These are phyloP conservation scores for Kuraishia cidri DNA, from an alignment of 805 yeast species.

Conservation along the genomic window DNA sequence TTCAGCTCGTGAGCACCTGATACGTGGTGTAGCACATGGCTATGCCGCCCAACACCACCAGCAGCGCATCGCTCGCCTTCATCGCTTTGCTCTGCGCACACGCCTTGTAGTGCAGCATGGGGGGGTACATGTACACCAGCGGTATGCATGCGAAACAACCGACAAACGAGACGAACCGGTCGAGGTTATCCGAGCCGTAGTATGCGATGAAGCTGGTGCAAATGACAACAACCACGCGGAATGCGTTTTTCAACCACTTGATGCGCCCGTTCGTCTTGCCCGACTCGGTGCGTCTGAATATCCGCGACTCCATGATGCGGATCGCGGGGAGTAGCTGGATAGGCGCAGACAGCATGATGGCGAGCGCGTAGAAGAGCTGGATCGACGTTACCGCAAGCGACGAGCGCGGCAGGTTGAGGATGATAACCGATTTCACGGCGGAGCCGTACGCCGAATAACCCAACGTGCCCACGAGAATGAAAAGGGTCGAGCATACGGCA, in stretches of 20 bases:
- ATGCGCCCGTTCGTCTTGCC: constrained; percentile 46
- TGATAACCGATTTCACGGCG: constrained; percentile 54
- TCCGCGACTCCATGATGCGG: constrained; percentile 55
- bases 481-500: constrained; percentile 49
- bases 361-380: constrained; percentile 65
- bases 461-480: constrained; percentile 54
- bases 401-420: constrained; percentile 63
- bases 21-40: constrained; percentile 65
- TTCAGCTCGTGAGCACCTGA: constrained; percentile 32
- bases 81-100: constrained; percentile 29
- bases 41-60: constrained; percentile 46
- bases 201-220: constrained; percentile 51
- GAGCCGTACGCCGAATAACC: constrained; percentile 69
- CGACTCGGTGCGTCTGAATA: constrained; percentile 39
- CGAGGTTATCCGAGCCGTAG: constrained; percentile 61
- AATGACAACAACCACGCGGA: constrained; percentile 45
- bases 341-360: constrained; percentile 75
- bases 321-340: constrained; percentile 75
- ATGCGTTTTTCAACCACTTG: constrained; percentile 61
- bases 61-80: constrained; percentile 34
- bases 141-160: constrained; percentile 86
- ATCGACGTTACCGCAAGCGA: constrained; percentile 53
- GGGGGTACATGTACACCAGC: constrained; percentile 79
- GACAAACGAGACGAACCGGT: constrained; percentile 68
- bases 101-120: constrained; percentile 57